Conservation (phyloP, 176 grass and related monocot genomes). For the Juncus effusus region DNA sequence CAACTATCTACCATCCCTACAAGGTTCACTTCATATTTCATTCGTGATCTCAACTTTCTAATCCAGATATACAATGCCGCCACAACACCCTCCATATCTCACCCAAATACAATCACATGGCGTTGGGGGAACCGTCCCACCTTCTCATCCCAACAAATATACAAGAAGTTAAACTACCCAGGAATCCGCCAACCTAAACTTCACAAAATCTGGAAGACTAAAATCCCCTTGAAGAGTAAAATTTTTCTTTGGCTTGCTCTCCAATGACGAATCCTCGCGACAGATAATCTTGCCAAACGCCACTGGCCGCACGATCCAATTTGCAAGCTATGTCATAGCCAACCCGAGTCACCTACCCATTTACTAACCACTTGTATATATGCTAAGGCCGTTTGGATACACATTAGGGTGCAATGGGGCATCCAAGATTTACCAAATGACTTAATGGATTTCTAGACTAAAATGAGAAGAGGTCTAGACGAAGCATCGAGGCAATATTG, state of each 20-base stretch:
- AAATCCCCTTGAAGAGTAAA: neutral
- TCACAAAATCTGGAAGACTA: neutral
- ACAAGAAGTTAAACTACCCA: neutral
- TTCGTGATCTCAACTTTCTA: neutral
- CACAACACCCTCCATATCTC: too few relatives aligned
- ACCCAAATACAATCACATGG: neutral
- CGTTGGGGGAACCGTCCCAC: neutral
- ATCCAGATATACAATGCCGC: neutral
- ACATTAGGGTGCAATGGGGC: too few relatives aligned
- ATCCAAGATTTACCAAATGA: too few relatives aligned
- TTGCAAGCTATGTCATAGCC: too few relatives aligned
- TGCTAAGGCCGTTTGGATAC: too few relatives aligned
- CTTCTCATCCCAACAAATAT: neutral
- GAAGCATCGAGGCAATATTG: too few relatives aligned
- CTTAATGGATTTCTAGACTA: too few relatives aligned
- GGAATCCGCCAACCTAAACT: neutral
- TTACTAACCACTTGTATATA: too few relatives aligned
- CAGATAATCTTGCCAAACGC: too few relatives aligned
- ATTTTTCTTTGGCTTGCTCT: neutral
- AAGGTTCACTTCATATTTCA: neutral
- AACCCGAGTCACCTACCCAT: too few relatives aligned
- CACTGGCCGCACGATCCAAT: too few relatives aligned
- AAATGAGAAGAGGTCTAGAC: too few relatives aligned
- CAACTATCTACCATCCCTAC: neutral
- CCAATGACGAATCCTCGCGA: neutral